phyloP scores from a whole-genome alignment of 2,329 filamentous ascomycete genomes.

The Alternaria sp. region DNA sequence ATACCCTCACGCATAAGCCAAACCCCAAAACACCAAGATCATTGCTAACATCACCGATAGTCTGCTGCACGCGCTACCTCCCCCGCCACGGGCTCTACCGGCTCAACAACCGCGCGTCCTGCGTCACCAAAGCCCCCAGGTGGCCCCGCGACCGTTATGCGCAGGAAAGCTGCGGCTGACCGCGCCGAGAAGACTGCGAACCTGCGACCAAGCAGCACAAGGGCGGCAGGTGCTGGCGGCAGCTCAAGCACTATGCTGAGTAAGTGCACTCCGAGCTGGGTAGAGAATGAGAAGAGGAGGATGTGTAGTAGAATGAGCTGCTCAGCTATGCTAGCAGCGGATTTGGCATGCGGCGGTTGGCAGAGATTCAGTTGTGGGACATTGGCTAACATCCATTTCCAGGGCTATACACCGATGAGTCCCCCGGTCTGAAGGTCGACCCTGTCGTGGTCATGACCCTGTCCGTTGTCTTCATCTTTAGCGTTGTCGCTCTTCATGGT shows the following conservation, averaged over 20 bases:
- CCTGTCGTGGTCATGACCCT: conserved; percentile 96
- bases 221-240: conserved; percentile 90
- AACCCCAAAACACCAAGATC: neutral
- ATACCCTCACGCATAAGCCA: neutral
- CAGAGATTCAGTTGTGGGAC: neutral
- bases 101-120: conserved; percentile 75
- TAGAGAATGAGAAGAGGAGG: neutral
- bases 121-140: conserved; percentile 89
- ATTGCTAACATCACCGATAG: conserved; percentile 5
- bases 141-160: conserved; percentile 92
- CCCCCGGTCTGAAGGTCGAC: conserved; percentile 95
- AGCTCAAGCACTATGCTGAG: conserved; percentile 99
- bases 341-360: neutral
- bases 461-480: conserved; percentile 98
- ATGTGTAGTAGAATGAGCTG: neutral
- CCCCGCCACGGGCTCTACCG: conserved; percentile 57
- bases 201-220: conserved; percentile 88
- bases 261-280: conserved; percentile 58
- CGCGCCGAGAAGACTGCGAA: conserved; percentile 98
- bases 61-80: conserved; percentile 44
- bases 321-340: neutral
- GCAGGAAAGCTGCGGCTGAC: conserved; percentile 92
- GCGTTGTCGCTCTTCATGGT: conserved; percentile 97
- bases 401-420: conserved; percentile 98
- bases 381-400: conserved; percentile 21